Conservation (phyloP, 305 asterid genomes). For the Striga hermonthica region DNA sequence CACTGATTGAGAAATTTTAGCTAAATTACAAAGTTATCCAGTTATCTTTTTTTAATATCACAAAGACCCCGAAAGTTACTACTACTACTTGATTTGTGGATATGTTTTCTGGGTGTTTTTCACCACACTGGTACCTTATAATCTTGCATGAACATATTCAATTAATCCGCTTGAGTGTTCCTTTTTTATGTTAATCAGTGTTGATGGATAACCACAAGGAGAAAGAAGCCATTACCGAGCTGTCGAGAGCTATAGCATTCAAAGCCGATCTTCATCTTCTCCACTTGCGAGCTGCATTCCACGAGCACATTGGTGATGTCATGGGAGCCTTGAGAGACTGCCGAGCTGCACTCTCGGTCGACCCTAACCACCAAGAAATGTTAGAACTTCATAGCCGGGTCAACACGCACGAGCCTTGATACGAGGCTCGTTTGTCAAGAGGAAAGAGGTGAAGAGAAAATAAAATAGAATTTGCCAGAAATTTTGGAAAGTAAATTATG, state of each 20-base stretch:
- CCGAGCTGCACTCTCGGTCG: conserved; percentile 92
- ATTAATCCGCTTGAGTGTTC: not conserved
- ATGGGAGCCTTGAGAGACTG: conserved; percentile 87
- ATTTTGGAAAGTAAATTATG: conserved; percentile 24
- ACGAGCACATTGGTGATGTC: conserved; percentile 85
- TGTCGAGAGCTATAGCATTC: conserved; percentile 84
- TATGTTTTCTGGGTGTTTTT: no score
- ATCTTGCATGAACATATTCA: not conserved
- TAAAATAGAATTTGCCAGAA: not conserved
- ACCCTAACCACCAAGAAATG: conserved; percentile 98
- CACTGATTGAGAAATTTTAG: no score
- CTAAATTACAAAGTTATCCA: no score
- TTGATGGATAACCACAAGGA: conserved; percentile 93
- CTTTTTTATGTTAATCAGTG: conserved; percentile 39
- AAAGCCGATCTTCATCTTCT: conserved; percentile 94
- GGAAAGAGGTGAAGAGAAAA: not conserved
- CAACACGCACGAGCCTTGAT: conserved; percentile 76
- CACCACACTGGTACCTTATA: no score
- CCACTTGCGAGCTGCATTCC: conserved; percentile 92
- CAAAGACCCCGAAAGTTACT: no score
- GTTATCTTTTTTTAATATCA: no score
- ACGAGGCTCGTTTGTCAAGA: not conserved
- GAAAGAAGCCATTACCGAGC: conserved; percentile 86
- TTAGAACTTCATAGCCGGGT: conserved; percentile 94
- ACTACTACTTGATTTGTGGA: no score